Conservation (phyloP, 495 filamentous ascomycete species). For the Penicillium daleae region DNA sequence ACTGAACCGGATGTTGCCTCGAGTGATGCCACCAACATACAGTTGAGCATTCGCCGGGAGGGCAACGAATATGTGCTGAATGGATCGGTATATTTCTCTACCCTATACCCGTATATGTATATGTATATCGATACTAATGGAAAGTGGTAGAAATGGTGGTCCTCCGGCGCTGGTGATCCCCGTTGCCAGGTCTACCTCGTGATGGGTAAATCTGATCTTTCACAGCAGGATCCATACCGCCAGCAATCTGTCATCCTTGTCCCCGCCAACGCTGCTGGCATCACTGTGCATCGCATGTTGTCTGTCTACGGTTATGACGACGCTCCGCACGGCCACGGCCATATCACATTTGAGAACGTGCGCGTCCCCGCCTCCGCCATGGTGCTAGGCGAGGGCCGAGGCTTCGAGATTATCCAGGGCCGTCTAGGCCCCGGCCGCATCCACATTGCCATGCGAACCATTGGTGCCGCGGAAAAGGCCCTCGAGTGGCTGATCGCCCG, state of each 20-base stretch:
- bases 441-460: constrained; percentile 90
- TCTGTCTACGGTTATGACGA: constrained; percentile 93
- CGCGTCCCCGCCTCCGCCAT: constrained; percentile 77
- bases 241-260: constrained; percentile 92
- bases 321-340: constrained; percentile 90
- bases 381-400: constrained; percentile 85
- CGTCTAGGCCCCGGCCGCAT: constrained; percentile 90
- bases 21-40: constrained; percentile 87
- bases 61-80: constrained; percentile 86
- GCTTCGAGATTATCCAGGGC: constrained; percentile 97
- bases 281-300: constrained; percentile 84
- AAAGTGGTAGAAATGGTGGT: constrained; percentile 88
- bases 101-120: neutral
- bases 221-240: constrained; percentile 73
- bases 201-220: constrained; percentile 86
- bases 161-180: constrained; percentile 86
- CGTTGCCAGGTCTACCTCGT: constrained; percentile 88
- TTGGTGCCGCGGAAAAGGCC: constrained; percentile 83
- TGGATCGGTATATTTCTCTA: constrained; percentile 59
- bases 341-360: constrained; percentile 84
- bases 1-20: constrained; percentile 87
- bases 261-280: constrained; percentile 71
- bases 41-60: constrained; percentile 76
- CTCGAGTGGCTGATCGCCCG: constrained; percentile 88
- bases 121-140: neutral